Evolutionary conservation across 2,329 filamentous ascomycete genomes (phyloP).

Genomic region (Paracamarosporium sp.): DNA sequence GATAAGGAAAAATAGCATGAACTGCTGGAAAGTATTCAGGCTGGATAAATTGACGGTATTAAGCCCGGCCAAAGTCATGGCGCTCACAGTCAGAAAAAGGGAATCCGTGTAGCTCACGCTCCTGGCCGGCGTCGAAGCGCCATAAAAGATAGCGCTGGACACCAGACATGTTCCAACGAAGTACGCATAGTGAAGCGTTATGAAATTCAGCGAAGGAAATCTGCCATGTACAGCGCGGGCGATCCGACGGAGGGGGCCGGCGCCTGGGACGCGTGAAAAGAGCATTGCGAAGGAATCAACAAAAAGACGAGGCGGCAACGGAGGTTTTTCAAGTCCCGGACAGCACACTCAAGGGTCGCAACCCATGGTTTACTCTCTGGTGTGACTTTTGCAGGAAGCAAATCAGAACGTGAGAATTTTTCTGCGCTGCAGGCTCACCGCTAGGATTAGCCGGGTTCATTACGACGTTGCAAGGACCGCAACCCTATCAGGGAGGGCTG

Average conservation of each 20-base stretch:
- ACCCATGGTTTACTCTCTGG: neutral
- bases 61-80: constrained; percentile 71
- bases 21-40: constrained; percentile 72
- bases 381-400: neutral
- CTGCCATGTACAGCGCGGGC: constrained; percentile 18
- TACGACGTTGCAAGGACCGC: neutral
- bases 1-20: constrained; percentile 69
- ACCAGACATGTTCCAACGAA: constrained; percentile 65
- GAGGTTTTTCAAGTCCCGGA: neutral
- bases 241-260: constrained; percentile 21
- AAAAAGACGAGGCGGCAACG: neutral
- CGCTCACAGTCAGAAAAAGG: constrained; percentile 71
- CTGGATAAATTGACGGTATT: constrained; percentile 71
- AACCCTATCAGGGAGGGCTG: neutral
- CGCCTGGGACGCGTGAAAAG: constrained; percentile 11
- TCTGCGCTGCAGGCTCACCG: neutral
- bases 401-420: neutral
- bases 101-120: constrained; percentile 68
- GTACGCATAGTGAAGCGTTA: constrained; percentile 71
- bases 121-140: constrained; percentile 57
- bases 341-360: neutral
- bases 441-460: constrained; percentile 1
- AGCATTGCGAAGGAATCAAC: neutral
- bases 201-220: constrained; percentile 63
- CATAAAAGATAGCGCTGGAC: constrained; percentile 68